phyloP scores from a whole-genome alignment of 192 early-diverging fungal genomes.

The Entomortierella chlamydospora region DNA sequence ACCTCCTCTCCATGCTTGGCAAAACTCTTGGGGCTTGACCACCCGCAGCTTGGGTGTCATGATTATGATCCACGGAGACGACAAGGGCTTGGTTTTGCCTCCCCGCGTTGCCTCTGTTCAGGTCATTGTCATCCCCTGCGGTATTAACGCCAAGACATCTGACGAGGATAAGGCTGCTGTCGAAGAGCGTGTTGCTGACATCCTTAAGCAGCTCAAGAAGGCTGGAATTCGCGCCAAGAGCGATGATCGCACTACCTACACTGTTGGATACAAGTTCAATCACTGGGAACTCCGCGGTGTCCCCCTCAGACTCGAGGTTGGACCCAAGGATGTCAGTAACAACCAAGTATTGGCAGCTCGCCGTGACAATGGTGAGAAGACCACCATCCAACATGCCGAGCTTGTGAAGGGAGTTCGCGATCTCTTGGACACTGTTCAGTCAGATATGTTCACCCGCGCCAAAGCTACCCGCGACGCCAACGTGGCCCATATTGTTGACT shows the following conservation, averaged over 20 bases:
- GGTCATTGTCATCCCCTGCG: conserved; percentile 93
- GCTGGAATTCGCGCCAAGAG: conserved; percentile 83
- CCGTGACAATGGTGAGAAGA: conserved; percentile 81
- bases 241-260: conserved; percentile 86
- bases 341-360: conserved; percentile 81
- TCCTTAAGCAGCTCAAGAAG: conserved; percentile 73
- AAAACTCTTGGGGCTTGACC: conserved; percentile 99
- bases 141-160: conserved; percentile 89
- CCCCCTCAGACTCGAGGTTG: conserved; percentile 96
- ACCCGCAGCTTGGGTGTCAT: conserved; percentile 98
- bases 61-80: conserved; percentile 99
- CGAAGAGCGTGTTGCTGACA: conserved; percentile 75
- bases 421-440: conserved; percentile 83
- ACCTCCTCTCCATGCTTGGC: conserved; percentile 89
- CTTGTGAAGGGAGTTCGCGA: conserved; percentile 70
- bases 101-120: conserved; percentile 92
- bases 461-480: conserved; percentile 79
- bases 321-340: conserved; percentile 93
- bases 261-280: conserved; percentile 98
- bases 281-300: conserved; percentile 99
- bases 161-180: conserved; percentile 77
- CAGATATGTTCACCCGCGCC: conserved; percentile 91
- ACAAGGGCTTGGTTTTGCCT: conserved; percentile 98
- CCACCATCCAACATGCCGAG: conserved; percentile 68
- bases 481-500: conserved; percentile 82